Evolutionary conservation across 352 stramenopile species (phyloP).

Genomic region (Phytophthora ohioensis): DNA sequence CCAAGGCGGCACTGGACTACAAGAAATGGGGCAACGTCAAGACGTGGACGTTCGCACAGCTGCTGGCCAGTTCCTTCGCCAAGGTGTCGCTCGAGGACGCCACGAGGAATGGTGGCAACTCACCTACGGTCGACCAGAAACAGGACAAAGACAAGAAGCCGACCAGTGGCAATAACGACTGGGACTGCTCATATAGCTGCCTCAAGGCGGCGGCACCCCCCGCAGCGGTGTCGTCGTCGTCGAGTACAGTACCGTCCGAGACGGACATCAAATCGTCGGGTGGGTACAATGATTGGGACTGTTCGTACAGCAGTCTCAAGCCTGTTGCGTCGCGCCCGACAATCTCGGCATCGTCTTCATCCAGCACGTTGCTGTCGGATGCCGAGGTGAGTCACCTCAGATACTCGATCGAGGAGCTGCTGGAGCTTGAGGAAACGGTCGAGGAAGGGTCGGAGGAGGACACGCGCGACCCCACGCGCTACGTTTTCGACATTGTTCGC

Average conservation of each 20-base stretch:
- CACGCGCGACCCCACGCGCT: conserved; percentile 28
- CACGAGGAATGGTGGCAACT: conserved; percentile 28
- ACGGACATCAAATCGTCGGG: conserved; percentile 12
- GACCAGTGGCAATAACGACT: conserved; percentile 46
- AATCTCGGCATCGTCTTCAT: conserved; percentile 63
- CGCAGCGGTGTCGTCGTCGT: conserved; percentile 2
- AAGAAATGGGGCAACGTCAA: conserved; percentile 75
- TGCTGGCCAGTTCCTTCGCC: conserved; percentile 72
- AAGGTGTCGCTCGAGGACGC: conserved; percentile 61
- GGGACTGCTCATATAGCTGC: conserved; percentile 51
- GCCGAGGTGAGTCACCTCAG: conserved; percentile 34
- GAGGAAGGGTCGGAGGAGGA: conserved; percentile 32
- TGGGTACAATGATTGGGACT: conserved; percentile 49
- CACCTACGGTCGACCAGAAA: conserved; percentile 5
- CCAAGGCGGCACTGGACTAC: conserved; percentile 25
- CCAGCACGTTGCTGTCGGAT: conserved; percentile 56
- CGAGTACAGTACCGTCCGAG: conserved; percentile 16
- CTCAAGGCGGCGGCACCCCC: conserved; percentile 18
- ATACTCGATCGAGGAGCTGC: conserved; percentile 39
- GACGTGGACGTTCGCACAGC: conserved; percentile 78
- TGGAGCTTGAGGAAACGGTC: conserved; percentile 40
- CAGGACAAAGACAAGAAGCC: conserved; percentile 7
- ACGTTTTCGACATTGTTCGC: conserved; percentile 76
- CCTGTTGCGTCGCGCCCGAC: conserved; percentile 15
- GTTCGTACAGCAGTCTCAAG: conserved; percentile 41